Base-by-base conservation (phyloP, 164 flowering plant genomes). In the Vitis amurensis region DNA sequence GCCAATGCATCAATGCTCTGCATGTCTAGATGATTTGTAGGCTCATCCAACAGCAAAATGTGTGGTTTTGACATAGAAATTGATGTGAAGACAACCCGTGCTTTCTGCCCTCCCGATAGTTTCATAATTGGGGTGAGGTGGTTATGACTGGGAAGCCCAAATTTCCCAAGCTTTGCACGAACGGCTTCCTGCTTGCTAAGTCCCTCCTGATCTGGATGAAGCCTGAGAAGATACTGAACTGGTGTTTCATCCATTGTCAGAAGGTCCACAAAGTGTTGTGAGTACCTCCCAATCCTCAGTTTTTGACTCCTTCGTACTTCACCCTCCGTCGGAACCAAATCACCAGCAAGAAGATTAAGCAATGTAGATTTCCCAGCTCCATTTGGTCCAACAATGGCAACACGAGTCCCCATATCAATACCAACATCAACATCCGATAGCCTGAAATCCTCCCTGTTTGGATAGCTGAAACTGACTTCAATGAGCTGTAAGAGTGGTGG, bases 361-460 rank as follows among this genome's bases (percentile, higher is more conserved):
- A 91, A 71, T 55, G 97, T 90, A 9, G 93, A 90, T 72, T 91
- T 91, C 15, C 97, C 94, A 3, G 97, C 97, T 59, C 97, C 97
- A 68, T 91, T 91, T 5, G 97, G 97, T 52, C 97, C 97, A 16
- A 91, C 89, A 56, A 91, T 89, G 8, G 93, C 93, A 55, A 91
- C 93, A 30, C 92, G 88, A 12, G 92, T 88, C 13, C 94, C 97
- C 97, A 91, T 89, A 80, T 91, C 97, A 70, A 91, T 89, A 12
- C 97, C 92, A 19, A 88, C 90, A 79, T 91, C 97, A 8, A 91
- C 88, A 74, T 88, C 63, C 3, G 94, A 84, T 0, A 89, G 86
- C 74, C 81, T 87, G 73, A 91, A 88, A 71, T 91, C 94, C 4
- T 74, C 71, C 30, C 91, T 76, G 68, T 77, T 86, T 1, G 97